Percentiles rank a stretch among this genome's conserved stretches.
Evolutionary conservation across 495 filamentous ascomycete species (phyloP).

Genomic region (Aspergillus olivimuriae): DNA sequence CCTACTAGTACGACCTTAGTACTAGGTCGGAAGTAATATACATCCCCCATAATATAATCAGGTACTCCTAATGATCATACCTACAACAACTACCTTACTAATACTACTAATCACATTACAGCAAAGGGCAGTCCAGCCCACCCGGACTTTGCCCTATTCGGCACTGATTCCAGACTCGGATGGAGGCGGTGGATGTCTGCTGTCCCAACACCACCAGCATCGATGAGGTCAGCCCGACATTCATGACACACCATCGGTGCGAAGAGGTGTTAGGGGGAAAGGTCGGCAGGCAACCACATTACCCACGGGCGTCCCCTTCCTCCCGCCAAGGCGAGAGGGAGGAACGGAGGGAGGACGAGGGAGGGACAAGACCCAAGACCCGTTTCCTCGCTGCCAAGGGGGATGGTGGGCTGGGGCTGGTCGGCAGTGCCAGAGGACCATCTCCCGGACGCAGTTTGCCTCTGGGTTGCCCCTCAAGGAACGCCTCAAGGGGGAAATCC

Average conservation of each 20-base stretch:
- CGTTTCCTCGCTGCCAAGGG: neutral
- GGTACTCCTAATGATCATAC: too few species aligned
- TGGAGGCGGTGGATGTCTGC: too few species aligned
- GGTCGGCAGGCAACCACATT: neutral
- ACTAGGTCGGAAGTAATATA: too few species aligned
- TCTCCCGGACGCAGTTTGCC: neutral
- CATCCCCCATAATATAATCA: too few species aligned
- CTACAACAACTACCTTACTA: too few species aligned
- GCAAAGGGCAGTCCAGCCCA: too few species aligned
- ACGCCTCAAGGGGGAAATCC: too few species aligned
- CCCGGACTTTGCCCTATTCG: too few species aligned
- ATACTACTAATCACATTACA: too few species aligned
- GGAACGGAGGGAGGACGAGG: neutral
- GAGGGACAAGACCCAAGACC: neutral
- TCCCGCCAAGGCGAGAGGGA: neutral
- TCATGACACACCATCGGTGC: neutral
- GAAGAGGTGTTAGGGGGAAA: neutral
- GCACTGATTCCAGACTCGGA: too few species aligned
- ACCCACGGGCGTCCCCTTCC: neutral
- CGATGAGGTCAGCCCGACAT: neutral
- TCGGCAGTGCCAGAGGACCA: neutral
- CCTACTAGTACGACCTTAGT: too few species aligned
- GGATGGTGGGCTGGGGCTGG: neutral
- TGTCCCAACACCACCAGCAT: neutral
- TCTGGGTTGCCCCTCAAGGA: too few species aligned